These are phyloP conservation scores for Actinidia arguta DNA, from an alignment of 179 eudicot genomes.

Conservation along the genomic window DNA sequence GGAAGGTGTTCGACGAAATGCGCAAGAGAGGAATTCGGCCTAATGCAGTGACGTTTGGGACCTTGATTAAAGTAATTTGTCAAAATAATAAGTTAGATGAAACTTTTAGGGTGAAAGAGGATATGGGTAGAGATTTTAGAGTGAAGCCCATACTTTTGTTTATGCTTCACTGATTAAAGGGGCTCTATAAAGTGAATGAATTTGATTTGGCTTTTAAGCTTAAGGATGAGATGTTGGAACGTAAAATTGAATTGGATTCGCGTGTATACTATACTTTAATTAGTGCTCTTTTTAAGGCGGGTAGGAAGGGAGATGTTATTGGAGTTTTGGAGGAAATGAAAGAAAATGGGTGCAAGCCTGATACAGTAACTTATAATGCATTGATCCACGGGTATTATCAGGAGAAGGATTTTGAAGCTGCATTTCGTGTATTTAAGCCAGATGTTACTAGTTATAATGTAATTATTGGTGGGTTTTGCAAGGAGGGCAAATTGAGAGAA, in stretches of 20 bases:
- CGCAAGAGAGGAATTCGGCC: slow-evolving; percentile 50
- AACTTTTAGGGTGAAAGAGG: slow-evolving; percentile 60
- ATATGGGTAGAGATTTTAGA: slow-evolving; percentile 50
- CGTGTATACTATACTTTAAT: slow-evolving; percentile 59
- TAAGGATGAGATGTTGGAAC: slow-evolving; percentile 67
- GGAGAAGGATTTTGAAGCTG: slow-evolving; percentile 56
- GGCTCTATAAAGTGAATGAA: slow-evolving; percentile 53
- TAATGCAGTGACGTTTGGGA: slow-evolving; percentile 64
- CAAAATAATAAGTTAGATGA: slow-evolving; percentile 39
- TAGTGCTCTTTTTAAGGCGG: slow-evolving; percentile 62
- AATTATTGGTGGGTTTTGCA: slow-evolving; percentile 56
- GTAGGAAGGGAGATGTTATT: slow-evolving; percentile 51
- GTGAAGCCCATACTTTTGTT: slow-evolving; percentile 49
- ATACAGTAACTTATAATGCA: slow-evolving; percentile 61
- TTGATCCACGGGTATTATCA: slow-evolving; percentile 60
- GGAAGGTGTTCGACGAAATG: slow-evolving; percentile 82
- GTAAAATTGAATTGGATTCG: slow-evolving; percentile 34
- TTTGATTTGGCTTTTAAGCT: slow-evolving; percentile 49
- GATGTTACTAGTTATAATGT: slow-evolving; percentile 66
- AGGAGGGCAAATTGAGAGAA: slow-evolving; percentile 48
- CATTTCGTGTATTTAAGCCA: slow-evolving; percentile 51
- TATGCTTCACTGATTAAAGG: slow-evolving; percentile 69
- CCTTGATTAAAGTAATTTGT: slow-evolving; percentile 68
- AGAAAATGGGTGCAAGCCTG: slow-evolving; percentile 44
- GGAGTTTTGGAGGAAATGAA: slow-evolving; percentile 66